Base-by-base conservation (phyloP, 192 early-diverging fungal genomes). In the Coemansia sp. region DNA sequence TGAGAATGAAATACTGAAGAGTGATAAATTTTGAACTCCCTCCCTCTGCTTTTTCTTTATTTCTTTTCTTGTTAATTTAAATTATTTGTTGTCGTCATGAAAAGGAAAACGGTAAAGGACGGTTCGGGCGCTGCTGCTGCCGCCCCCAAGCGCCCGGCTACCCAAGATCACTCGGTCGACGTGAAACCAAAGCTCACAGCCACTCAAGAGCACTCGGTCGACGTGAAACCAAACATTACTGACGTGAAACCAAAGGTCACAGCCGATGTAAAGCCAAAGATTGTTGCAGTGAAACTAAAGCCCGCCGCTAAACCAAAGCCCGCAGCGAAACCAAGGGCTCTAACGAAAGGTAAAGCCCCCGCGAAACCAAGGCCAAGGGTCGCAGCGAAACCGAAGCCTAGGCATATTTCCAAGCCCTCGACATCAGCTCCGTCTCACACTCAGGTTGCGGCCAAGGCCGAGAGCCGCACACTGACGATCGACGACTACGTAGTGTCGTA, bases 401-500 rank as follows among this genome's bases (percentile, higher is more conserved):
- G 11, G 19, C 11, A 40, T 36, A 14, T 60, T 3, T 6, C 59
- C 7, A 60, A 13, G 19, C 59, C 59, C 19, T 37, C 59, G 4
- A 35, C 35, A 2, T 59, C 35, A 7, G 34, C 57, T 10, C 57
- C 35, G 3, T 34, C 35, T 7, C 14, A 14, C 3, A 17, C 6
- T 14, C 29, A 57, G 11, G 31, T 33, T 17, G 31, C 16, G 31
- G 54, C 8, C 0, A 54, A 59, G 13, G 61, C 62, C 14, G 64
- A 62, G 33, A 60, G 24, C 17, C 61, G 66, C 13, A 53, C 64
- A 29, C 41, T 76, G 5, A 76, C 70, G 41, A 37, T 82, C 24
- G 74, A 68, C 57, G 65, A 68, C 4, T 82, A 82, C 62, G 62
- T 63, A 24, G 79, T 82, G 7, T 77, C 74, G 3, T 82, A 74